Evolutionary conservation across 495 filamentous ascomycete species (phyloP).

Genomic region (Barbatosphaeria neglecta): DNA sequence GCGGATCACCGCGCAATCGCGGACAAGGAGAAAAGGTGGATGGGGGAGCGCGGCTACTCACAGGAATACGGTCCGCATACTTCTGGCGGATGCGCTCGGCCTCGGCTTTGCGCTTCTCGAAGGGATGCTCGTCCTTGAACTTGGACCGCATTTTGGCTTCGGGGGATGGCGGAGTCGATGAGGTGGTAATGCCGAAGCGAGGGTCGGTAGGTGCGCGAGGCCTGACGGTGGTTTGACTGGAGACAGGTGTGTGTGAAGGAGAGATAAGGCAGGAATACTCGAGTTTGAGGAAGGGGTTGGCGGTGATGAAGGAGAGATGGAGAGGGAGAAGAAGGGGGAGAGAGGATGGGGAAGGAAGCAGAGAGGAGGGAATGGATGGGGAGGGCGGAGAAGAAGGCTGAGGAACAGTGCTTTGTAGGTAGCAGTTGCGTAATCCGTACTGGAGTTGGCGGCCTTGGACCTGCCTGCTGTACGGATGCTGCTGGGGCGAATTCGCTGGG

Average conservation of each 20-base stretch:
- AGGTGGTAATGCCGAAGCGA: too few species aligned
- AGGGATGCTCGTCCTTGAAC: constrained; percentile 99
- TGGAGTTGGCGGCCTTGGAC: not conserved
- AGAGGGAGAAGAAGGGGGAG: not conserved
- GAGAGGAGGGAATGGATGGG: not conserved
- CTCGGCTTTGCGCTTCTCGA: constrained; percentile 99
- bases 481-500: too few species aligned
- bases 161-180: too few species aligned
- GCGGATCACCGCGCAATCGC: not conserved
- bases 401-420: not conserved
- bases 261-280: too few species aligned
- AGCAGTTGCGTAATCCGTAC: too few species aligned
- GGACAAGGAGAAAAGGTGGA: not conserved
- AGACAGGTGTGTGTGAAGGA: too few species aligned
- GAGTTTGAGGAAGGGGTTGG: too few species aligned
- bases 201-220: too few species aligned
- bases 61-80: constrained; percentile 96
- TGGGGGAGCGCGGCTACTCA: constrained; percentile 42
- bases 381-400: not conserved
- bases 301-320: not conserved
- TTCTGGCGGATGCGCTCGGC: constrained; percentile 98
- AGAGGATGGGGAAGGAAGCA: not conserved
- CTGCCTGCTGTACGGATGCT: too few species aligned
- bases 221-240: too few species aligned
- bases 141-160: constrained; percentile 81